Conservation (phyloP, 2,329 filamentous ascomycete species). For the Botryosphaeria agaves region DNA sequence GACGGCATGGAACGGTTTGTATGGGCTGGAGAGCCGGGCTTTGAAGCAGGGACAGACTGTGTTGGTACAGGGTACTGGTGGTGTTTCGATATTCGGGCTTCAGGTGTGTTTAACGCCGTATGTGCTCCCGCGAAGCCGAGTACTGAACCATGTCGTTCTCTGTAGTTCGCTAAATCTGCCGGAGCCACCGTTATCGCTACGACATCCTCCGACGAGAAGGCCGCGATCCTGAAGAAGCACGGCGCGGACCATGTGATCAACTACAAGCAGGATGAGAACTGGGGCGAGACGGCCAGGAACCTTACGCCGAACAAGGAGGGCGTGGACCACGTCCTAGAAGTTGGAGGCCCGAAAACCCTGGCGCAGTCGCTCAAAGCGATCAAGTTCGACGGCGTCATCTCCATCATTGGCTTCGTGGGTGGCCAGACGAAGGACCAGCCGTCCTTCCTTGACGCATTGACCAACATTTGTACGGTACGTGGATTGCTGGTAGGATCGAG, state of each 20-base stretch:
- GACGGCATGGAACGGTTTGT: constrained; percentile 36
- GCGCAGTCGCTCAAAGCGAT: constrained; percentile 31
- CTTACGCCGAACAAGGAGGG: constrained; percentile 35
- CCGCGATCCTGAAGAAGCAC: constrained; percentile 29
- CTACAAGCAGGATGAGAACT: constrained; percentile 33
- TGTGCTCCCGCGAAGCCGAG: not conserved
- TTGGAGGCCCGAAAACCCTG: constrained; percentile 48
- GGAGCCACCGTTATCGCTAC: constrained; percentile 41
- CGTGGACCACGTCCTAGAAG: constrained; percentile 46
- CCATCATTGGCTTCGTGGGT: constrained; percentile 40
- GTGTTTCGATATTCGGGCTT: constrained; percentile 49
- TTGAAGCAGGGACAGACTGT: constrained; percentile 28
- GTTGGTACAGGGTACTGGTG: constrained; percentile 53
- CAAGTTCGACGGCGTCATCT: constrained; percentile 36
- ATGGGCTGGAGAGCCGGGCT: constrained; percentile 24
- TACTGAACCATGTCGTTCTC: not conserved
- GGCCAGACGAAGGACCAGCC: constrained; percentile 31
- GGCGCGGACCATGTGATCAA: constrained; percentile 41
- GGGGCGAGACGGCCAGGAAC: constrained; percentile 35
- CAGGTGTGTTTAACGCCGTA: constrained; percentile 22
- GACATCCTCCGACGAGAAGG: constrained; percentile 34
- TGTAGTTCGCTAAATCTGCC: constrained; percentile 29
- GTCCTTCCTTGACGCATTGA: constrained; percentile 32
- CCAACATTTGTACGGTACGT: constrained; percentile 35
- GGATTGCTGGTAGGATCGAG: constrained; percentile 40